These are phyloP conservation scores for Trichomonas gallinae DNA, from an alignment of 208 protist species.

Conservation along the genomic window DNA sequence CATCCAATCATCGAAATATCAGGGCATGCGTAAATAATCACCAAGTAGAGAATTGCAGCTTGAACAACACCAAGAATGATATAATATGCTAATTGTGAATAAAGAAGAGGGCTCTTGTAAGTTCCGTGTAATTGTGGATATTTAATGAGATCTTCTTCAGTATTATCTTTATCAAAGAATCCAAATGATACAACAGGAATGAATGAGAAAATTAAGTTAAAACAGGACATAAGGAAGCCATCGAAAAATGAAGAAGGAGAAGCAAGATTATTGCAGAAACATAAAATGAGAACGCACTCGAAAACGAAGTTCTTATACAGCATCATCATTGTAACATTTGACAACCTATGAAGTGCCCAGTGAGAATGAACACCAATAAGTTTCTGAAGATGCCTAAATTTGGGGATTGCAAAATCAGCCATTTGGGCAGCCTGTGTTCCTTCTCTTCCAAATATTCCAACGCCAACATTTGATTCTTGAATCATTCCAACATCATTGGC, in stretches of 20 bases:
- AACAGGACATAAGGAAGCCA: background rate
- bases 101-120: no score
- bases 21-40: no score
- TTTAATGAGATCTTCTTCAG: background rate
- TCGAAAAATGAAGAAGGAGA: background rate
- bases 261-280: background rate
- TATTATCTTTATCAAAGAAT: background rate
- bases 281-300: background rate
- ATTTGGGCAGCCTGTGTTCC: background rate
- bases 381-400: background rate
- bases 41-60: no score
- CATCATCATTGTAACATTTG: background rate
- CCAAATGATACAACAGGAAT: background rate
- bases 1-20: no score
- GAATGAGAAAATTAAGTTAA: background rate
- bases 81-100: no score
- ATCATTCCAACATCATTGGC: conserved; percentile 95
- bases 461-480: conserved; percentile 66
- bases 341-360: conserved; percentile 6
- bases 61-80: no score
- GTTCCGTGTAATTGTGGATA: background rate
- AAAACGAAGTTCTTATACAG: background rate
- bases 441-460: conserved; percentile 51
- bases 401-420: background rate
- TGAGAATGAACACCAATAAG: conserved; percentile 16